Percentiles rank a stretch among this genome's conserved stretches.
These are phyloP conservation scores for Rhododendron simsii DNA, from an alignment of 148 eudicot species.

Conservation along the genomic window DNA sequence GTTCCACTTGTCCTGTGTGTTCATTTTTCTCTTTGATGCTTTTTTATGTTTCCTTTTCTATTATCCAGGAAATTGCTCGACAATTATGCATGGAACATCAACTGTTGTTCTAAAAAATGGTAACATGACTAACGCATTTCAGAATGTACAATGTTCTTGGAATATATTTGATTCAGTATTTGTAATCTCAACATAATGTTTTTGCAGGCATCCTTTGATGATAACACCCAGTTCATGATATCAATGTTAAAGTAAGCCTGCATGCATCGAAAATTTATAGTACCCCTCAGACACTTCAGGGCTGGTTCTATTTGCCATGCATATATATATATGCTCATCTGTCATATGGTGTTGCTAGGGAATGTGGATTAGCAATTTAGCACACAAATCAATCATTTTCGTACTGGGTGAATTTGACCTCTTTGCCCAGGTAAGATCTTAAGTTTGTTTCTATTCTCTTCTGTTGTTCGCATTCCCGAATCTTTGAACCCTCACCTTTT, in stretches of 20 bases:
- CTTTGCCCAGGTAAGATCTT: constrained; percentile 65
- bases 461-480: background rate
- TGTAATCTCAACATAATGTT: constrained; percentile 10
- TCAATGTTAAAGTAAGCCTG: constrained; percentile 69
- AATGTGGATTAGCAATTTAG: constrained; percentile 67
- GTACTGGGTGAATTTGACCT: constrained; percentile 88
- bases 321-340: background rate
- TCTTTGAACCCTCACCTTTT: background rate
- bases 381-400: constrained; percentile 84
- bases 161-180: background rate
- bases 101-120: constrained; percentile 78
- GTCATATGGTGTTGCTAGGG: constrained; percentile 39
- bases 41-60: background rate
- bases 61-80: constrained; percentile 72
- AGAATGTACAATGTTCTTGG: constrained; percentile 10
- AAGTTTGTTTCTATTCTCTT: background rate
- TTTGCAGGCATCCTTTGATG: constrained; percentile 89
- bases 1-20: no score
- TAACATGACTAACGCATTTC: constrained; percentile 22
- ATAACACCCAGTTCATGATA: constrained; percentile 78
- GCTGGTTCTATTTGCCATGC: background rate
- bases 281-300: background rate
- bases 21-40: background rate
- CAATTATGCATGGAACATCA: constrained; percentile 82
- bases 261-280: background rate